Evolutionary conservation across 1,139 yeast species (phyloP), one percentile per base, ranked within the genome.

Genomic region (Candida dubliniensis): DNA sequence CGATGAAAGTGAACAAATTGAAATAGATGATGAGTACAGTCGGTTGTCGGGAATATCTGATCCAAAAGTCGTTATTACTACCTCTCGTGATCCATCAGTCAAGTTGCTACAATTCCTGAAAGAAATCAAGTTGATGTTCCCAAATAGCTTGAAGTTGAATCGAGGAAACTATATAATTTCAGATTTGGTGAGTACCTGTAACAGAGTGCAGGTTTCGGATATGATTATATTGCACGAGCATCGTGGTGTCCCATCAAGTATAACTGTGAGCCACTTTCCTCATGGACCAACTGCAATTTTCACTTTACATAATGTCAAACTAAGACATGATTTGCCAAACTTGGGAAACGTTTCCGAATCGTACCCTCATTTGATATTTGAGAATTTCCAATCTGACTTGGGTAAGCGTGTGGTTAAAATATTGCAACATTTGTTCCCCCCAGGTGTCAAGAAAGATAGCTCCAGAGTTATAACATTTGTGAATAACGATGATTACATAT

Each of bases 271-370:
- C 36, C 99, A 93, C 72, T 87, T 95, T 64, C 99, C 99, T 4
- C 96, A 93, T 63, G 99, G 99, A 0, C 99, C 99, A 24, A 87
- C 97, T 3, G 95, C 95, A 31, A 85, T 87, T 34, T 95, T 93
- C 71, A 88, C 98, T 6, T 73, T 93, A 48, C 99, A 93, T 68
- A 93, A 93, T 59, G 99, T 95, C 45, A 90, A 89, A 36, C 74
- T 95, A 48, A 82, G 98, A 64, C 99, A 93, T 64, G 99, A 93
- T 67, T 80, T 95, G 45, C 76, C 87, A 29, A 82, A 89, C 55
- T 76, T 86, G 37, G 98, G 98, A 9, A 90, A 87, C 60, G 87
- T 87, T 50, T 82, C 91, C 44, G 98, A 93, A 64, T 88, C 88
- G 0, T 87, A 87, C 58, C 99, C 99, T 12, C 98, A 93, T 68